phyloP scores from a whole-genome alignment of 352 stramenopile genomes.

The Phytopythium montanum region DNA sequence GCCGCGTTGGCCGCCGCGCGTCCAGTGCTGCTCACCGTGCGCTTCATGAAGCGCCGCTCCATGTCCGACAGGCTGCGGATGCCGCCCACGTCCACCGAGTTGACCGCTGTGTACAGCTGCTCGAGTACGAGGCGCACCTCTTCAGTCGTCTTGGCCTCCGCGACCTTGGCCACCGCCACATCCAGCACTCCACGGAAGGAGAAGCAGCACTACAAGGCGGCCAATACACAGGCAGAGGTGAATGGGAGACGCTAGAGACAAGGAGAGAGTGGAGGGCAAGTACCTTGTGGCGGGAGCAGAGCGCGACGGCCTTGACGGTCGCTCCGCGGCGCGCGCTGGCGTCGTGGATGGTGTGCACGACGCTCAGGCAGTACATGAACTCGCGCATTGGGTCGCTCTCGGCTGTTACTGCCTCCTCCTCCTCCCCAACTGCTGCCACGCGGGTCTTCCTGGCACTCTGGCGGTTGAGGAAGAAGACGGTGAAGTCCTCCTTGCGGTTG shows the following conservation, averaged over 20 bases:
- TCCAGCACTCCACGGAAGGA: slow-evolving; percentile 74
- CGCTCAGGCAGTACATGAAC: slow-evolving; percentile 88
- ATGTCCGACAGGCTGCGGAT: slow-evolving; percentile 67
- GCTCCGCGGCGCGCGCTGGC: slow-evolving; percentile 61
- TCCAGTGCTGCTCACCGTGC: slow-evolving; percentile 53
- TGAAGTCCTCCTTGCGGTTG: slow-evolving; percentile 84
- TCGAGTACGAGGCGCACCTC: slow-evolving; percentile 45
- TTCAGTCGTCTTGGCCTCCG: slow-evolving; percentile 33
- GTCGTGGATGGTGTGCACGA: slow-evolving; percentile 83
- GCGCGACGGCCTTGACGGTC: slow-evolving; percentile 77
- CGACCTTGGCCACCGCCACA: slow-evolving; percentile 67
- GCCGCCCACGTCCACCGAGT: slow-evolving; percentile 59
- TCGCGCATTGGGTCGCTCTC: slow-evolving; percentile 43
- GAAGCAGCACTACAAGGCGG: slow-evolving; percentile 44
- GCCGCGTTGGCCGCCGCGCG: slow-evolving; percentile 23
- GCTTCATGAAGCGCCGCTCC: slow-evolving; percentile 71
- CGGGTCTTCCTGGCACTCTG: slow-evolving; percentile 20
- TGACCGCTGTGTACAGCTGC: slow-evolving; percentile 68
- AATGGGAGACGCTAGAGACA: slow-evolving; percentile 4
- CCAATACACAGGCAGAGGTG: slow-evolving; percentile 11
- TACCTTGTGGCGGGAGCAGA: slow-evolving; percentile 78
- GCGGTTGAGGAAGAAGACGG: slow-evolving; percentile 87
- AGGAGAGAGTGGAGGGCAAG: too few relatives aligned
- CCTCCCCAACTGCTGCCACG: not conserved
- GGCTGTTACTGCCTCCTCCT: not conserved